A percentile compares a stretch with the other conserved stretches of the same genome.
These are phyloP conservation scores for Hevea brasiliensis DNA, from an alignment of 345 rosid species.

Conservation along the genomic window DNA sequence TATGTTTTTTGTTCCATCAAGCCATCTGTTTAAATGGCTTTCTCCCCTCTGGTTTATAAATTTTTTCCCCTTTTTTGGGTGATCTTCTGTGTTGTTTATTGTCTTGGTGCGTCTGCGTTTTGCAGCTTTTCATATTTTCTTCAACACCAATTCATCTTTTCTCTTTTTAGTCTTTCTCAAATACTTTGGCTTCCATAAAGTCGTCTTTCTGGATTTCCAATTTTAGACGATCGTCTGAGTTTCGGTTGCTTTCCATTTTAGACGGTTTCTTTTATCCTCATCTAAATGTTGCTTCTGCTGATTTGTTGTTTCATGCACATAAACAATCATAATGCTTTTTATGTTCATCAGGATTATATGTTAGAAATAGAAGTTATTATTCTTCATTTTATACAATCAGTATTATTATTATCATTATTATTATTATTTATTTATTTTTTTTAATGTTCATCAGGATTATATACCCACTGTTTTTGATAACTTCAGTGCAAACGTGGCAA, in stretches of 20 bases:
- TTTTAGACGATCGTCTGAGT: conserved; percentile 4
- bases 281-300: neutral
- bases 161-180: too few species aligned
- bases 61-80: neutral
- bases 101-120: conserved; percentile 43
- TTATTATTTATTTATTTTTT: too few species aligned
- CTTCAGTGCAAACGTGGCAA: conserved; percentile 95
- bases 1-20: conserved; percentile 27
- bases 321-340: conserved; percentile 17
- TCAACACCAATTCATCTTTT: neutral
- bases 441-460: conserved; percentile 60
- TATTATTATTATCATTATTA: too few species aligned
- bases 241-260: neutral
- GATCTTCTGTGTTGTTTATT: conserved; percentile 13
- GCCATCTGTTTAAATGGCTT: conserved; percentile 12
- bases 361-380: too few species aligned
- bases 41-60: conserved; percentile 1
- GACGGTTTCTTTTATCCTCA: conserved; percentile 3
- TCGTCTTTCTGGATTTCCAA: conserved; percentile 9
- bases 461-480: conserved; percentile 96
- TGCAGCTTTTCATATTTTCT: conserved; percentile 35
- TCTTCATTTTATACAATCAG: too few species aligned
- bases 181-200: too few species aligned
- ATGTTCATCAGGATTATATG: conserved; percentile 3
- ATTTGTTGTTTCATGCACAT: neutral